A percentile compares a stretch with the other conserved stretches of the same genome.
These are phyloP conservation scores for Rhynchospora tenuis DNA, from an alignment of 176 grass and related monocot species.

Conservation along the genomic window DNA sequence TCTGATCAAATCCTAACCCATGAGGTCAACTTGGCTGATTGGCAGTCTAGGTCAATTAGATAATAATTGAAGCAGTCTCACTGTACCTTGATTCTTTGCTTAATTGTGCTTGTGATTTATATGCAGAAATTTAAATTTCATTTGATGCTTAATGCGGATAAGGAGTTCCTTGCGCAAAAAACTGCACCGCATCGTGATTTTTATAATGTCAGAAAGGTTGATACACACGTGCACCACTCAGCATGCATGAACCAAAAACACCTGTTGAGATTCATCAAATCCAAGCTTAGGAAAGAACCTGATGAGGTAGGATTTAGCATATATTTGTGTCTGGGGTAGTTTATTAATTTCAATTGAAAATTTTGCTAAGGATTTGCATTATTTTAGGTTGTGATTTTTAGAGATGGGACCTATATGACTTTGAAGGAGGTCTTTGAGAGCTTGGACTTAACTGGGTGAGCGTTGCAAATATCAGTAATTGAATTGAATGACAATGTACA, in stretches of 20 bases:
- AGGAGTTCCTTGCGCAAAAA: conserved; percentile 97
- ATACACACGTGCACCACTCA: conserved; percentile 99
- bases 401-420: conserved; percentile 98
- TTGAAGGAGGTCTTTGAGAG: conserved; percentile 97
- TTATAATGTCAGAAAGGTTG: conserved; percentile 99
- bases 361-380: conserved; percentile 19
- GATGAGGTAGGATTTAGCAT: conserved; percentile 60
- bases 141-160: conserved; percentile 92
- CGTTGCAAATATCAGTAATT: conserved; percentile 17
- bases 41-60: background rate
- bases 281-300: conserved; percentile 93
- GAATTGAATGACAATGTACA: conserved; percentile 16
- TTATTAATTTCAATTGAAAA: background rate
- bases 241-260: conserved; percentile 99
- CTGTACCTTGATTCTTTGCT: background rate
- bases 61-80: background rate
- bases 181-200: conserved; percentile 98
- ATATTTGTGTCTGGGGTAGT: background rate
- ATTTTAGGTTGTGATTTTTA: conserved; percentile 93
- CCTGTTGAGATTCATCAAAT: conserved; percentile 92
- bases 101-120: conserved; percentile 6
- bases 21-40: background rate
- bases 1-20: background rate
- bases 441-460: conserved; percentile 93
- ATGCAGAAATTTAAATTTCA: conserved; percentile 93